Base-by-base conservation (phyloP, 768 basidiomycete genomes). In the Xerocomus potaroensis region DNA sequence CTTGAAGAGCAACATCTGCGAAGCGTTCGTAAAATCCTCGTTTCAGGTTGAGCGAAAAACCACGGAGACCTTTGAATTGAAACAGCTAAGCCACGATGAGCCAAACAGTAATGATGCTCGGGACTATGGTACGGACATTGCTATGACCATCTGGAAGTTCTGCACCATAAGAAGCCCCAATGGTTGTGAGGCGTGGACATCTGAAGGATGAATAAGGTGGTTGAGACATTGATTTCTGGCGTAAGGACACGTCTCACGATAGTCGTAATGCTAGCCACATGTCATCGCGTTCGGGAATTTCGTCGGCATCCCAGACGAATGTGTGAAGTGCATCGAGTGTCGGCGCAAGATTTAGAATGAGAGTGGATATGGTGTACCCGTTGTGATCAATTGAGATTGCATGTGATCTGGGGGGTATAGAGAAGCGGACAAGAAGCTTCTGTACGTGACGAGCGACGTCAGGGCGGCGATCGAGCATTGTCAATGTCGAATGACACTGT, bases 241-340 rank as follows among this genome's bases (percentile, higher is more conserved):
- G 6, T 45, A 39, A 14, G 18, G 5, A 8, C 22, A 21, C 31
- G 9, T 60, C 76, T 59, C 54, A 89, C 87, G 78, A 80, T 43
- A 78, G 65, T 30, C 84, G 77, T 55, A 90, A 69, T 35, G 81
- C 78, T 50, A 84, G 76, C 87, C 87, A 90, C 82, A 90, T 84
- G 51, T 83, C 80, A 49, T 88, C 87, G 27, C 73, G 76, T 14
- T 81, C 77, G 27, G 80, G 69, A 8, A 69, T 64, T 59, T 85
- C 83, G 11, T 84, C 83, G 4, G 77, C 83, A 50, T 82, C 82
- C 87, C 87, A 90, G 29, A 77, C 66, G 56, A 89, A 89, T 11
- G 70, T 78, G 23, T 71, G 66, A 32, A 90, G 72, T 16, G 82
- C 83, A 38, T 88, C 87, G 34, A 89, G 64, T 32, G 75, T 69